phyloP scores from a whole-genome alignment of 768 basidiomycete species.

The Lactifluus subvellereus region DNA sequence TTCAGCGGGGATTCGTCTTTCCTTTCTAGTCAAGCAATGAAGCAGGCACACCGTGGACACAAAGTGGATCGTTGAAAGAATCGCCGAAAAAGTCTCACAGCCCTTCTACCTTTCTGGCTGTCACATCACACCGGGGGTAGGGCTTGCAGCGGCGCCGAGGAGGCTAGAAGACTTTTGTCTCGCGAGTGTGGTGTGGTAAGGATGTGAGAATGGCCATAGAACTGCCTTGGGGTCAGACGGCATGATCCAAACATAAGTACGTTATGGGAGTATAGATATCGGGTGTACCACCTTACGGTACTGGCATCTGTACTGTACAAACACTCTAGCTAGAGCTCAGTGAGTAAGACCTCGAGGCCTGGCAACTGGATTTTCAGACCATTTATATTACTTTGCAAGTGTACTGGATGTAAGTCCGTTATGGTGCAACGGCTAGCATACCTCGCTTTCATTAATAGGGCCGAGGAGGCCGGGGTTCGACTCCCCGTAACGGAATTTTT shows the following conservation, averaged over 20 bases:
- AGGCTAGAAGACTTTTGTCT: neutral
- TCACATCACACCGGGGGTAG: neutral
- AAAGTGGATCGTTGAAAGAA: constrained; percentile 8
- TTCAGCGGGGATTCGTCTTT: neutral
- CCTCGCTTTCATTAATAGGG: constrained; percentile 14
- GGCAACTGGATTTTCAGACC: neutral
- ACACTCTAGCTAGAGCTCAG: too few species aligned
- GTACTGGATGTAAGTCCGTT: neutral
- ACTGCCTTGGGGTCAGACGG: neutral
- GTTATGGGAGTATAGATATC: neutral
- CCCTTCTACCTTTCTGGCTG: neutral
- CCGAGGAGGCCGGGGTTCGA: constrained; percentile 24
- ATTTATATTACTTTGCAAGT: neutral
- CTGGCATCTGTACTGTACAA: neutral
- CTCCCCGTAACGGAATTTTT: constrained; percentile 20
- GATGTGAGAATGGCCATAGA: neutral
- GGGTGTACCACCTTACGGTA: neutral
- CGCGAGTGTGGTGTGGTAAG: neutral
- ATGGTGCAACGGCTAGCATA: constrained; percentile 24
- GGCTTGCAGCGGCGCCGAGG: constrained; percentile 4
- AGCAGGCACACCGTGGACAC: neutral
- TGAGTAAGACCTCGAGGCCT: too few species aligned
- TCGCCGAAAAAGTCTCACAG: neutral
- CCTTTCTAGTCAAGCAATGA: neutral
- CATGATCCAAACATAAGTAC: neutral